These are phyloP conservation scores for Excoecaria cochinchinensis DNA, from an alignment of 345 rosid genomes.

Conservation along the genomic window DNA sequence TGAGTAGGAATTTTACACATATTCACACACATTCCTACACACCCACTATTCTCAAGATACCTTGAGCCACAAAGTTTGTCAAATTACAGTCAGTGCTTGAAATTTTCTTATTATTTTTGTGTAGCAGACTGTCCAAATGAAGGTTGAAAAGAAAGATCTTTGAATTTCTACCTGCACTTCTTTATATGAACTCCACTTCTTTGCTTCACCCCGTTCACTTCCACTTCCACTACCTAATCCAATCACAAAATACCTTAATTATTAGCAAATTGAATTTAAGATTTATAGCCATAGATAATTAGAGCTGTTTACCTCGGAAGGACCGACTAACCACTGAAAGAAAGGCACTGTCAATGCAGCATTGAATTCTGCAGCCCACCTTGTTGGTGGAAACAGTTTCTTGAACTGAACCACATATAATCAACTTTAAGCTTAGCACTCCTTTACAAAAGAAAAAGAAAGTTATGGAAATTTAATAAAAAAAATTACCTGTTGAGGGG, in stretches of 20 bases:
- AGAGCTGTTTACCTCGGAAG: constrained; percentile 58
- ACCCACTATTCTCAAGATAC: constrained; percentile 97
- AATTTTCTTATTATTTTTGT: background rate
- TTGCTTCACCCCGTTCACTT: constrained; percentile 82
- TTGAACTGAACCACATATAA: constrained; percentile 49
- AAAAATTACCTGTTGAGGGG: constrained; percentile 67
- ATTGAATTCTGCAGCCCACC: constrained; percentile 95
- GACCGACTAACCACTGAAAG: constrained; percentile 96
- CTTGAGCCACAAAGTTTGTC: constrained; percentile 35
- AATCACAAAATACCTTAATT: too few relatives aligned
- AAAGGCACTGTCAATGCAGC: constrained; percentile 92
- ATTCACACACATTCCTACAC: constrained; percentile 96
- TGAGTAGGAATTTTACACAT: constrained; percentile 98
- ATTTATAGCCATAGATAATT: too few relatives aligned
- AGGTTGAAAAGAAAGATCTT: background rate
- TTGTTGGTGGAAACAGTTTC: constrained; percentile 89
- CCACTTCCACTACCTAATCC: constrained; percentile 72
- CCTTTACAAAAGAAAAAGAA: background rate
- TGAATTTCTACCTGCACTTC: constrained; percentile 59
- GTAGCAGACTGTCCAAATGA: background rate
- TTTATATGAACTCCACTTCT: constrained; percentile 84
- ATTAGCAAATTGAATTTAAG: too few relatives aligned
- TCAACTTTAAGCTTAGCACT: too few relatives aligned
- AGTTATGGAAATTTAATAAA: background rate
- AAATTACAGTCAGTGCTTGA: background rate